phyloP scores from a whole-genome alignment of 345 rosid genomes.

The Gossypium mustelinum region DNA sequence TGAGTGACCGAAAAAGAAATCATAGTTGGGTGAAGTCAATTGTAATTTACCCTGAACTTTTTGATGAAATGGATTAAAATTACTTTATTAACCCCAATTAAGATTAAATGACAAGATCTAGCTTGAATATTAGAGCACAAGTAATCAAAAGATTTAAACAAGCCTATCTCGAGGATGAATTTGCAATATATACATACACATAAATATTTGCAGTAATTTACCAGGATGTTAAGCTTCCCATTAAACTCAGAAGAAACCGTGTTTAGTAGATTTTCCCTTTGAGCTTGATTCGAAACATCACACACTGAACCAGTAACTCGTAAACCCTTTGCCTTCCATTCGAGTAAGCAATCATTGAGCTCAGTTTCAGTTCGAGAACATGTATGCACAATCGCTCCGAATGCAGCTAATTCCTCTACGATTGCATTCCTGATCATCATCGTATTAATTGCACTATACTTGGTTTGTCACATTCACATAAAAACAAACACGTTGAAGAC shows the following conservation, averaged over 20 bases:
- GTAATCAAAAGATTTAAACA: too few relatives aligned
- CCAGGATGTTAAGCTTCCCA: slow-evolving; percentile 40
- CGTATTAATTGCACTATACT: too few relatives aligned
- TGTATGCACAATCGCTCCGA: neutral
- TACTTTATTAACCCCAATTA: too few relatives aligned
- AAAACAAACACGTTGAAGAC: neutral
- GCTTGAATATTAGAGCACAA: too few relatives aligned
- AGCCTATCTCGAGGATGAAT: too few relatives aligned
- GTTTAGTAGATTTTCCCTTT: neutral
- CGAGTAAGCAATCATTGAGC: neutral
- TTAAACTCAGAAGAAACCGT: neutral
- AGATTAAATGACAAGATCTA: too few relatives aligned
- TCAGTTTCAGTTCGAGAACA: neutral
- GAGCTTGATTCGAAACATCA: neutral
- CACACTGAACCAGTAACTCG: neutral
- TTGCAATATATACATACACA: too few relatives aligned
- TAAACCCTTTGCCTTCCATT: slow-evolving; percentile 4
- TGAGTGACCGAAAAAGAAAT: too few relatives aligned
- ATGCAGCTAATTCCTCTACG: slow-evolving; percentile 4
- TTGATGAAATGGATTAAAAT: too few relatives aligned
- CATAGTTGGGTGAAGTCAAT: too few relatives aligned
- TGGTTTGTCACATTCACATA: neutral
- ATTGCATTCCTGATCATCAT: neutral
- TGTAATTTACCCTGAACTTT: too few relatives aligned
- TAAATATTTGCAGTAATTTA: slow-evolving; percentile 11